phyloP scores from a whole-genome alignment of 129 eudicot species.

The Daucus carota region DNA sequence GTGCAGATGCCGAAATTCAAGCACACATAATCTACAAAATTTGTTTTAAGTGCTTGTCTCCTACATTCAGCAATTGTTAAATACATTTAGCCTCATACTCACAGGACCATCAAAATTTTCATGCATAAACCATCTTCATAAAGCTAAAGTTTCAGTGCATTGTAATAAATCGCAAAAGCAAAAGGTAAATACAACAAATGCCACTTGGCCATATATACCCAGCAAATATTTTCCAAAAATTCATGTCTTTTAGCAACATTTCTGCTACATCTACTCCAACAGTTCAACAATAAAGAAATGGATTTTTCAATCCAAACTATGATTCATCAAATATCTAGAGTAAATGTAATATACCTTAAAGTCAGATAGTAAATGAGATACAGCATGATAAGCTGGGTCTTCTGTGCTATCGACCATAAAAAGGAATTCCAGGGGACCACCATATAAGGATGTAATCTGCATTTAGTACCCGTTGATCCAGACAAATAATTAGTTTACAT shows the following conservation, averaged over 20 bases:
- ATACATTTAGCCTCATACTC: neutral
- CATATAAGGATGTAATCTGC: conserved; percentile 94
- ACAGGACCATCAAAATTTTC: neutral
- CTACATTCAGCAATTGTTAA: neutral
- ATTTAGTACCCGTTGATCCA: conserved; percentile 12
- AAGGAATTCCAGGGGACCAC: conserved; percentile 91
- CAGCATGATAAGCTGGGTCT: conserved; percentile 95
- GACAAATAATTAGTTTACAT: neutral
- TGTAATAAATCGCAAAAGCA: neutral
- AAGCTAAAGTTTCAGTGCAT: neutral
- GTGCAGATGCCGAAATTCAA: neutral
- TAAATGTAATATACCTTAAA: conserved; percentile 37
- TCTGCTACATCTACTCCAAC: neutral
- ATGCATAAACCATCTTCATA: conserved; percentile 1
- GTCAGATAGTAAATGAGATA: conserved; percentile 54
- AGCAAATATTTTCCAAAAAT: neutral
- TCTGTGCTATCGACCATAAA: conserved; percentile 88
- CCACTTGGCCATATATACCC: neutral
- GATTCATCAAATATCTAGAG: neutral
- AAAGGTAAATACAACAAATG: neutral
- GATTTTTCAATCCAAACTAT: neutral
- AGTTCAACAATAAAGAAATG: neutral
- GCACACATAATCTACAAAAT: neutral
- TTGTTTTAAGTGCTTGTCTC: neutral
- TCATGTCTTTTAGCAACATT: neutral